Evolutionary conservation across 805 yeast genomes (phyloP).

Genomic region (Blastobotrys terrestris): DNA sequence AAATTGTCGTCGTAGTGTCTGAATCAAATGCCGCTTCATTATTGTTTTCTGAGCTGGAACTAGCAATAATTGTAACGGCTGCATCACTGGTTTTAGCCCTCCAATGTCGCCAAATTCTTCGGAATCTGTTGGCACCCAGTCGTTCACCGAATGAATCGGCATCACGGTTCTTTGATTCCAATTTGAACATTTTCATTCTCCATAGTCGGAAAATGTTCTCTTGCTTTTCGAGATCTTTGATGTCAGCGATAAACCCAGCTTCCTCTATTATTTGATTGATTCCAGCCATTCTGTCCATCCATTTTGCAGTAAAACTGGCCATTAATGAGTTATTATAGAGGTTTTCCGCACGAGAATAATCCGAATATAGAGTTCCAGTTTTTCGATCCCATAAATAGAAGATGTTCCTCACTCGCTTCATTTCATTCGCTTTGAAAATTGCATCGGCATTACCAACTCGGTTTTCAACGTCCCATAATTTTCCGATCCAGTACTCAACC

Average conservation of each 20-base stretch:
- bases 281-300: constrained; percentile 2
- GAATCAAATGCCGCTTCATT: background rate
- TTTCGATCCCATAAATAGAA: background rate
- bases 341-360: background rate
- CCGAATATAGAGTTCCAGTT: background rate
- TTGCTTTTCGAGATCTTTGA: constrained; percentile 4
- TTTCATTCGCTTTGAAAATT: background rate
- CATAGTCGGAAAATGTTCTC: constrained; percentile 18
- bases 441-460: background rate
- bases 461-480: background rate
- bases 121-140: constrained; percentile 9
- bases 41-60: background rate
- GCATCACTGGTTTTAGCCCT: constrained; percentile 11
- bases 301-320: constrained; percentile 3
- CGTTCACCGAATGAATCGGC: constrained; percentile 16
- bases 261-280: constrained; percentile 9
- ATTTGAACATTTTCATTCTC: constrained; percentile 17
- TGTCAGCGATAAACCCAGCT: constrained; percentile 10
- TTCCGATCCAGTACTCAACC: constrained; percentile 9
- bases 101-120: constrained; percentile 19
- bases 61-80: background rate
- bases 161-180: constrained; percentile 14
- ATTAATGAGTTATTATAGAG: constrained; percentile 3
- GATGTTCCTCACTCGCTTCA: constrained; percentile 1
- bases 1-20: background rate